These are phyloP conservation scores for Cerrena zonata DNA, from an alignment of 1,284 basidiomycete species.

Conservation along the genomic window DNA sequence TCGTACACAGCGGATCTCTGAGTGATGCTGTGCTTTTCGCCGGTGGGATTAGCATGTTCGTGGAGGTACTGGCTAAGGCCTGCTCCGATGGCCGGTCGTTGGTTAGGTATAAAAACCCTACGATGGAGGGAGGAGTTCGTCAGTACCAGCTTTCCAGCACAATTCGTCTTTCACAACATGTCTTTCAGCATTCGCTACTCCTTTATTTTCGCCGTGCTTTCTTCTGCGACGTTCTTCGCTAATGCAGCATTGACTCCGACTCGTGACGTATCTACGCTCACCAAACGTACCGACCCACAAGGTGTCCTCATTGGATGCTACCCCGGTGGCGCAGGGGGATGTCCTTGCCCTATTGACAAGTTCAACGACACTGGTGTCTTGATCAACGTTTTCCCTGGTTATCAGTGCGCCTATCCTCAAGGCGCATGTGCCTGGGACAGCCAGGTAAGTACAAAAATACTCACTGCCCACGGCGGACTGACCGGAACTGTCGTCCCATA, in stretches of 20 bases:
- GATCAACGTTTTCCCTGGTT: conserved; percentile 19
- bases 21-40: too few relatives aligned
- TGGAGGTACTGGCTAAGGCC: too few relatives aligned
- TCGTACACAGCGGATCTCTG: too few relatives aligned
- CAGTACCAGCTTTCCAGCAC: not conserved
- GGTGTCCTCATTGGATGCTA: conserved; percentile 11
- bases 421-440: conserved; percentile 21
- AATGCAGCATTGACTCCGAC: not conserved
- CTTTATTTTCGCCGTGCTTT: conserved; percentile 18
- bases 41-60: too few relatives aligned
- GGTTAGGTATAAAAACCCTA: not conserved
- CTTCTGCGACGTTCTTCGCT: not conserved
- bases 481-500: not conserved
- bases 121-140: not conserved
- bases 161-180: not conserved
- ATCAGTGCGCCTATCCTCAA: conserved; percentile 18
- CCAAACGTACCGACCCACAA: not conserved
- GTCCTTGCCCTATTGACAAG: conserved; percentile 16
- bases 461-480: not conserved
- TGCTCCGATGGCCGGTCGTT: conserved; percentile 1
- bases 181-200: conserved; percentile 5
- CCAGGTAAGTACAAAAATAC: conserved; percentile 7
- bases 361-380: conserved; percentile 17
- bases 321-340: conserved; percentile 15
- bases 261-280: conserved; percentile 7